phyloP scores from a whole-genome alignment of 2,329 filamentous ascomycete species.

The Botrytis paeoniae region DNA sequence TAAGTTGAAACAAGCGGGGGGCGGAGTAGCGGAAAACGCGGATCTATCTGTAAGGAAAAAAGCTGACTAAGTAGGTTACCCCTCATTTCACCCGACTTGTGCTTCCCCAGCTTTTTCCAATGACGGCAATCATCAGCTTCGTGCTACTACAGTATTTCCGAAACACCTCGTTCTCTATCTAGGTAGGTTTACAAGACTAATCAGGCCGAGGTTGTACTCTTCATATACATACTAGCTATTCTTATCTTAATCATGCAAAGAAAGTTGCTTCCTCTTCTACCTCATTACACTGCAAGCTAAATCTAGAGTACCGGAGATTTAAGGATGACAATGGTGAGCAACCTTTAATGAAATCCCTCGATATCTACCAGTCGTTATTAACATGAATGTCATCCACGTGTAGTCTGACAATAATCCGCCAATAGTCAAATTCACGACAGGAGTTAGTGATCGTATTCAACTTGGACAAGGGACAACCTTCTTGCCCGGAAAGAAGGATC shows the following conservation, averaged over 20 bases:
- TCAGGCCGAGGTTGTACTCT: not conserved
- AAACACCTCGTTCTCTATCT: not conserved
- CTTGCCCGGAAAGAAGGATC: conserved; percentile 32
- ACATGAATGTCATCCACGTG: conserved; percentile 12
- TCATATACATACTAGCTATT: conserved; percentile 8
- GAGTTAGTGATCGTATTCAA: conserved; percentile 26
- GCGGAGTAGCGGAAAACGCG: not conserved
- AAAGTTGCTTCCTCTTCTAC: not conserved
- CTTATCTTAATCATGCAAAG: conserved; percentile 13
- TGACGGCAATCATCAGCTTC: not conserved
- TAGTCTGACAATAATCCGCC: conserved; percentile 1
- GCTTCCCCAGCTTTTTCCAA: not conserved
- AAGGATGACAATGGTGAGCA: conserved; percentile 6
- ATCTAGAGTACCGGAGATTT: not conserved
- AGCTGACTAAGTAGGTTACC: not conserved
- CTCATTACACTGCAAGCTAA: conserved; percentile 10
- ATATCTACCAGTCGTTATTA: not conserved
- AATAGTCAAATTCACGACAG: conserved; percentile 4
- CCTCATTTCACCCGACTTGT: conserved; percentile 5
- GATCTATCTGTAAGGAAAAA: not conserved
- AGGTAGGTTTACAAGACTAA: not conserved
- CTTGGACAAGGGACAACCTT: conserved; percentile 35
- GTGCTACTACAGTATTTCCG: not conserved
- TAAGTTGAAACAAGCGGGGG: not conserved
- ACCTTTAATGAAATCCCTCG: not conserved